phyloP scores from a whole-genome alignment of 257 asterid species.

The Catharanthus roseus region DNA sequence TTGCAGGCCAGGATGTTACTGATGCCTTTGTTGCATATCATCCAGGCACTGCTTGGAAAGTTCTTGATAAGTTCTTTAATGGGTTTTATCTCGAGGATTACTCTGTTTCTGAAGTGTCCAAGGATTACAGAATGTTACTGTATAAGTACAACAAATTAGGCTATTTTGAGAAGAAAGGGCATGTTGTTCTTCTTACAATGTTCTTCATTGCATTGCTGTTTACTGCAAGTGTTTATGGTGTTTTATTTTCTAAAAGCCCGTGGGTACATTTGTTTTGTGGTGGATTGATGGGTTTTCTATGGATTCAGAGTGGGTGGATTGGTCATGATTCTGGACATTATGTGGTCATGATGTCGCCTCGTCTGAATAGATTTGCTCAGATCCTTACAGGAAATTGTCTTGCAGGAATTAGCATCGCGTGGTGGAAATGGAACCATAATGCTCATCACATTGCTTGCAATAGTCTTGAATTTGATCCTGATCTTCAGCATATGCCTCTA shows the following conservation, averaged over 20 bases:
- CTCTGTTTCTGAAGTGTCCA: constrained; percentile 59
- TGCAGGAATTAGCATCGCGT: constrained; percentile 77
- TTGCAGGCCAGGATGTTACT: constrained; percentile 87
- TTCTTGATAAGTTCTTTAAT: constrained; percentile 50
- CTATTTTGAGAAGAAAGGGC: constrained; percentile 65
- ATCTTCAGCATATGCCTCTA: constrained; percentile 76
- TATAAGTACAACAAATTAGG: constrained; percentile 63
- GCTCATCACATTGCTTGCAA: constrained; percentile 88
- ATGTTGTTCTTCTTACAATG: constrained; percentile 31
- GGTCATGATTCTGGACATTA: constrained; percentile 93
- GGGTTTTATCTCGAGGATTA: constrained; percentile 55
- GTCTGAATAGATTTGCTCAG: constrained; percentile 46
- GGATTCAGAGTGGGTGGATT: constrained; percentile 97
- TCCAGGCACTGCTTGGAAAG: constrained; percentile 61
- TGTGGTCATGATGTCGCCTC: constrained; percentile 44
- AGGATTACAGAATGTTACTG: constrained; percentile 66
- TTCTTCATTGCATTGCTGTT: constrained; percentile 33
- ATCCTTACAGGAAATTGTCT: constrained; percentile 62
- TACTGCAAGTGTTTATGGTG: constrained; percentile 51
- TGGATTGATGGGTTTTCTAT: constrained; percentile 61
- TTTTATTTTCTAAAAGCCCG: constrained; percentile 43
- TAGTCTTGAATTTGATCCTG: constrained; percentile 84
- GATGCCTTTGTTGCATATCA: constrained; percentile 87
- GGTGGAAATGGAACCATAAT: constrained; percentile 93
- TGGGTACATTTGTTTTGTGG: constrained; percentile 55